A percentile compares a stretch with the other conserved stretches of the same genome.
Evolutionary conservation across 2,329 filamentous ascomycete genomes (phyloP).

Genomic region (Cercospora zeina): DNA sequence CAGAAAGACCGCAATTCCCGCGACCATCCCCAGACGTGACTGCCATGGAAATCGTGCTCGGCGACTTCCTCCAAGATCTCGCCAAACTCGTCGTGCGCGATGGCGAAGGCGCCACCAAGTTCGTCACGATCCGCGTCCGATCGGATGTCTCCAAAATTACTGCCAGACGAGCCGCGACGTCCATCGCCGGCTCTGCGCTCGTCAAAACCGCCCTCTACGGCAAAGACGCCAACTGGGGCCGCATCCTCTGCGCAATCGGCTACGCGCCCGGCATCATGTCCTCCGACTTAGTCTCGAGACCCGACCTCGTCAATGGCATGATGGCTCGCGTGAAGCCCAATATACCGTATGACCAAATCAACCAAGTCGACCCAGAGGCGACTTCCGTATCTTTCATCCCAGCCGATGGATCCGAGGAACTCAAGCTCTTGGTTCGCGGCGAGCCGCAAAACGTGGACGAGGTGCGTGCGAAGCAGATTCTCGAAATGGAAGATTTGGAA

Average conservation of each 20-base stretch:
- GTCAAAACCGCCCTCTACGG: slow-evolving; percentile 98
- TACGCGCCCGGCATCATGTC: slow-evolving; percentile 65
- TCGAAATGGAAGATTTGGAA: slow-evolving; percentile 75
- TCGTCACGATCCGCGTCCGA: slow-evolving; percentile 81
- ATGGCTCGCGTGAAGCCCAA: background rate
- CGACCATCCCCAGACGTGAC: slow-evolving; percentile 5
- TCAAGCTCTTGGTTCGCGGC: slow-evolving; percentile 74
- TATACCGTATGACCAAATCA: background rate
- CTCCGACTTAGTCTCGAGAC: slow-evolving; percentile 28
- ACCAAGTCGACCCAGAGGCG: slow-evolving; percentile 65
- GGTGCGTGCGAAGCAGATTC: slow-evolving; percentile 70
- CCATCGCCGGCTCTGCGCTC: slow-evolving; percentile 86
- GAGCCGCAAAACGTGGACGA: slow-evolving; percentile 81
- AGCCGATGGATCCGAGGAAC: slow-evolving; percentile 70
- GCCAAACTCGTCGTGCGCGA: slow-evolving; percentile 93
- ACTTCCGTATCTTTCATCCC: slow-evolving; percentile 80
- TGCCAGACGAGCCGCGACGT: slow-evolving; percentile 77
- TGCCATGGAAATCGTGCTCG: slow-evolving; percentile 60
- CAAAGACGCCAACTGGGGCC: slow-evolving; percentile 97
- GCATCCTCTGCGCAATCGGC: slow-evolving; percentile 90
- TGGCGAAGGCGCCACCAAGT: slow-evolving; percentile 96
- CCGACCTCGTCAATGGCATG: background rate
- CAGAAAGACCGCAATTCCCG: too few relatives aligned
- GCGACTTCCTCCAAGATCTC: slow-evolving; percentile 75
- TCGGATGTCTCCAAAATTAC: slow-evolving; percentile 36